phyloP scores from a whole-genome alignment of 495 filamentous ascomycete genomes.

The Aspergillus leporis region DNA sequence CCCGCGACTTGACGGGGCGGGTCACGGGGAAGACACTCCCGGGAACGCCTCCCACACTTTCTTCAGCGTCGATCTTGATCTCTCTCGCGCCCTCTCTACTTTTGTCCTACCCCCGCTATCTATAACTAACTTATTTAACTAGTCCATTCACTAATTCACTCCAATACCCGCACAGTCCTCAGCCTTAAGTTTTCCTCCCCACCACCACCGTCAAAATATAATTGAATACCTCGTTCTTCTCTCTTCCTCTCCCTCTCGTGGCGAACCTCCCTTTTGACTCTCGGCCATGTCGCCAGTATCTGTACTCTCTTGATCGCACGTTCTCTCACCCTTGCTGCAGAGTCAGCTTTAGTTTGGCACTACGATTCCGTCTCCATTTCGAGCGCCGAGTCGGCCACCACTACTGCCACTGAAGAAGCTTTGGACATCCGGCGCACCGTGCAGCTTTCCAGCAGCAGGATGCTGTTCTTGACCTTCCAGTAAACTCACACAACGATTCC shows the following conservation, averaged over 20 bases:
- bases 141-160: background rate
- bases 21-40: background rate
- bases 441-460: conserved; percentile 12
- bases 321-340: background rate
- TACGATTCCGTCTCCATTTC: background rate
- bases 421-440: background rate
- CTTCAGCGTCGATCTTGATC: background rate
- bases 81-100: background rate
- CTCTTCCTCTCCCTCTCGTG: background rate
- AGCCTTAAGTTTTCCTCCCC: background rate
- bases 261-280: background rate
- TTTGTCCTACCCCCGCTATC: background rate
- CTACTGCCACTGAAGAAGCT: background rate
- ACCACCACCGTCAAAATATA: background rate
- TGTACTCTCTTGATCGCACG: background rate
- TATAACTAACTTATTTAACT: background rate
- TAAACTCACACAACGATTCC: background rate
- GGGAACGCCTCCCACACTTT: background rate
- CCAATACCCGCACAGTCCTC: background rate
- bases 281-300: background rate
- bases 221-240: background rate
- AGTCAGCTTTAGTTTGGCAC: too few species aligned
- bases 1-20: background rate
- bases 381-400: background rate
- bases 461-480: conserved; percentile 17